Conservation (phyloP, 2,329 filamentous ascomycete species). For the Calonectria leucothoes region DNA sequence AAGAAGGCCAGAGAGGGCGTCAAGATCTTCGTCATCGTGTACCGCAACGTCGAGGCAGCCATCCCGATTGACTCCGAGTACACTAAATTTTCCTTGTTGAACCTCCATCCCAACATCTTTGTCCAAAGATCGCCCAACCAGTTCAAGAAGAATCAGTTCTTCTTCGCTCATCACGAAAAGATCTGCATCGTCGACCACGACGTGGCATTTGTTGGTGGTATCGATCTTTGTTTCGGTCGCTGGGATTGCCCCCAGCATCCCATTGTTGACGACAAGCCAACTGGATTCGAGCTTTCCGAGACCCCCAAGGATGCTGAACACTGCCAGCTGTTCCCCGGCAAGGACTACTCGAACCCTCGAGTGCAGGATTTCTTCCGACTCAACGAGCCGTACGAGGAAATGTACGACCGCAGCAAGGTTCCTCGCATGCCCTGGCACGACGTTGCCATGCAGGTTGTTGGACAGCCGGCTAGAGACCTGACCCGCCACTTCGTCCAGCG, state of each 20-base stretch:
- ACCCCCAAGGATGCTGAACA: conserved; percentile 88
- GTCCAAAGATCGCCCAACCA: conserved; percentile 97
- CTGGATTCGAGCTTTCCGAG: conserved; percentile 86
- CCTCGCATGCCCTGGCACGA: conserved; percentile 99
- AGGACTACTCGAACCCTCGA: conserved; percentile 97
- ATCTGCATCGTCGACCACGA: conserved; percentile 97
- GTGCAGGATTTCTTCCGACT: conserved; percentile 95
- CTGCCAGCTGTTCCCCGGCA: conserved; percentile 95
- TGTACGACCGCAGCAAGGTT: conserved; percentile 92
- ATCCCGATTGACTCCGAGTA: conserved; percentile 98
- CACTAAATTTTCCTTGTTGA: conserved; percentile 95
- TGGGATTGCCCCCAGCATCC: conserved; percentile 97
- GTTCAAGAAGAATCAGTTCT: conserved; percentile 98
- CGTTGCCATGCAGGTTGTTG: conserved; percentile 96
- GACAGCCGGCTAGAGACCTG: conserved; percentile 92
- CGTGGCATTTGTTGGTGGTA: conserved; percentile 93
- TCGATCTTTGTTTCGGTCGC: conserved; percentile 95
- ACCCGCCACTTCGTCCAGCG: conserved; percentile 97
- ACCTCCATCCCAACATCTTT: conserved; percentile 95
- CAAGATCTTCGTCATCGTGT: conserved; percentile 97
- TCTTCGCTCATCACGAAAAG: conserved; percentile 99
- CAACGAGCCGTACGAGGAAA: conserved; percentile 96
- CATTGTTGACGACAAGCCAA: conserved; percentile 92
- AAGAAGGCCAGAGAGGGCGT: conserved; percentile 94
- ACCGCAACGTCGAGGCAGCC: conserved; percentile 96